Conservation (phyloP, 108 stramenopile genomes). For the Pseudonitzschia delicatissima region DNA sequence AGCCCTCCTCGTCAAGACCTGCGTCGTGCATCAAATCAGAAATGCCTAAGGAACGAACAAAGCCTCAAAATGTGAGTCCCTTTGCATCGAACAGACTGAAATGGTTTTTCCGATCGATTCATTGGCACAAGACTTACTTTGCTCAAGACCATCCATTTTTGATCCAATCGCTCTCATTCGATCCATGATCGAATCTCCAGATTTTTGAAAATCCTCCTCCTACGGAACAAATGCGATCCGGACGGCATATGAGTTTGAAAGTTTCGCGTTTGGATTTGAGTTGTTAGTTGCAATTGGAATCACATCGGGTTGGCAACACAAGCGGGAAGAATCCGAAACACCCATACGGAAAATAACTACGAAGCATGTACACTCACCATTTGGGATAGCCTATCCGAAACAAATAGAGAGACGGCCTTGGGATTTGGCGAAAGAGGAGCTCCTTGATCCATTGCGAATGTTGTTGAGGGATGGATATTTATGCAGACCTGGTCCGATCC, state of each 20-base stretch:
- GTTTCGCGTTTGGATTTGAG: neutral
- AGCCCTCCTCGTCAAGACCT: neutral
- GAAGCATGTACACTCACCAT: neutral
- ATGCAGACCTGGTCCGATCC: too few species aligned
- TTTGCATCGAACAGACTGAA: neutral
- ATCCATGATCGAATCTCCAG: constrained; percentile 1
- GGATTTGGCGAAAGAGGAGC: neutral
- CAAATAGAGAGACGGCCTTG: neutral
- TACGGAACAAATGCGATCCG: neutral
- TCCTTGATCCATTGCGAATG: too few species aligned
- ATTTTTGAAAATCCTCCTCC: constrained; percentile 7
- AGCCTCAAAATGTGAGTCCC: neutral
- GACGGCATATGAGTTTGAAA: neutral
- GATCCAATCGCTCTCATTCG: constrained; percentile 1
- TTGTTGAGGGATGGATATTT: too few species aligned
- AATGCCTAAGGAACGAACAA: neutral
- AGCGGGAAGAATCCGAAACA: neutral
- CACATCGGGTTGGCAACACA: neutral
- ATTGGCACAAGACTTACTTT: neutral
- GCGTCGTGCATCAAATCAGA: constrained; percentile 6
- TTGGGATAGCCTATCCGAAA: constrained; percentile 3
- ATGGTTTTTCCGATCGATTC: neutral
- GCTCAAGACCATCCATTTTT: constrained; percentile 3
- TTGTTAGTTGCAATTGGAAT: neutral
- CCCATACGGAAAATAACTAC: neutral